Conservation (phyloP, 805 yeast genomes). For the Ogataea saltuana region DNA sequence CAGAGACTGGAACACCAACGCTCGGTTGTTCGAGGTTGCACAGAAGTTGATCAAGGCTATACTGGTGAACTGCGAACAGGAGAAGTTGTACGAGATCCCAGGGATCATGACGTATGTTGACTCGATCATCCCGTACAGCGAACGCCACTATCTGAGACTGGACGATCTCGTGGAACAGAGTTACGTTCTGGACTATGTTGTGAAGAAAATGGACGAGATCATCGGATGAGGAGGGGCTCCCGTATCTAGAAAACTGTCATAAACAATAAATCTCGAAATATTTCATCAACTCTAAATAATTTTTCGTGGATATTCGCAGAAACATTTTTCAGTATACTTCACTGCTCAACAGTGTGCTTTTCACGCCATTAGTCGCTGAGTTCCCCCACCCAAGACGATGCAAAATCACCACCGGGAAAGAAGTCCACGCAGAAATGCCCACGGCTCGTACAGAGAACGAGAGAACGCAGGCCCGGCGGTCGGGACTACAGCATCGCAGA, state of each 20-base stretch:
- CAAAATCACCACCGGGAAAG: background rate
- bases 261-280: too few species aligned
- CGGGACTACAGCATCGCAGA: too few species aligned
- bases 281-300: background rate
- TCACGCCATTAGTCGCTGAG: too few species aligned
- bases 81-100: conserved; percentile 59
- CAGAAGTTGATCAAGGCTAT: conserved; percentile 74
- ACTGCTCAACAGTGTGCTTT: too few species aligned
- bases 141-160: conserved; percentile 76
- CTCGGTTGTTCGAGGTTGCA: conserved; percentile 74
- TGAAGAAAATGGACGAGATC: conserved; percentile 67
- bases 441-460: background rate
- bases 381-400: conserved; percentile 7
- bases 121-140: conserved; percentile 82
- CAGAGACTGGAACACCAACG: conserved; percentile 94
- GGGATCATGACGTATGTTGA: conserved; percentile 71
- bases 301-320: too few species aligned
- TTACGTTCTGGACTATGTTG: conserved; percentile 78
- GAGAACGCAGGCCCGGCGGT: too few species aligned
- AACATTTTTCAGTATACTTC: too few species aligned
- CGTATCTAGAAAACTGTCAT: too few species aligned
- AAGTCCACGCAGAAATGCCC: background rate
- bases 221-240: conserved; percentile 15
- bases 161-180: conserved; percentile 85
- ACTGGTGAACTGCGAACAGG: conserved; percentile 54